Evolutionary conservation across 1,284 basidiomycete species (phyloP).

Genomic region (Marasmius oreades): DNA sequence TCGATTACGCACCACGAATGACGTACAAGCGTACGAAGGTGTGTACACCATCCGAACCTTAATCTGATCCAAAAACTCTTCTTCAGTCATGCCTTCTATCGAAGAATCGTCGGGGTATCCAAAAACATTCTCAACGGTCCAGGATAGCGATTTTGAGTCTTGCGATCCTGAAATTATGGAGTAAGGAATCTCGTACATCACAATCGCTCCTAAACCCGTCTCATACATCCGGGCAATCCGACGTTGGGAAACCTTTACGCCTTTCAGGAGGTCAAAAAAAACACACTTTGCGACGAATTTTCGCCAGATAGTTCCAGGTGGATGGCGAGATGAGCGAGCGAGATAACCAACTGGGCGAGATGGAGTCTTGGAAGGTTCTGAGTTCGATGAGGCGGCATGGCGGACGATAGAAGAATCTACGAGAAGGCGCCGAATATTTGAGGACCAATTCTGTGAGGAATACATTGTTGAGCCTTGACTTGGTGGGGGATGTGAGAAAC

Average conservation of each 20-base stretch:
- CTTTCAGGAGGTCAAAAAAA: slow-evolving; percentile 2
- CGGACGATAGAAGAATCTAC: too few species aligned
- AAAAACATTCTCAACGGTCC: slow-evolving; percentile 21
- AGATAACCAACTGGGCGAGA: not conserved
- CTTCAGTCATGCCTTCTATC: slow-evolving; percentile 22
- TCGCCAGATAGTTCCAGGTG: slow-evolving; percentile 8
- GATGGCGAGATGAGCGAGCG: not conserved
- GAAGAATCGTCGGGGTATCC: slow-evolving; percentile 18
- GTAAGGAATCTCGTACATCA: slow-evolving; percentile 24
- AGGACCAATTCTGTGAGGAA: too few species aligned
- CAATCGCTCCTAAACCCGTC: slow-evolving; percentile 26
- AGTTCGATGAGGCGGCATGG: too few species aligned
- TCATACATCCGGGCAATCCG: slow-evolving; percentile 26
- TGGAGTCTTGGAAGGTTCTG: too few species aligned
- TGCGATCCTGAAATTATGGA: slow-evolving; percentile 1
- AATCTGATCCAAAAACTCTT: slow-evolving; percentile 24
- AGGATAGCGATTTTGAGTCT: not conserved
- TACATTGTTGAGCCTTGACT: too few species aligned
- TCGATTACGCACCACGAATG: slow-evolving; percentile 25
- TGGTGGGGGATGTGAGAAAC: too few species aligned
- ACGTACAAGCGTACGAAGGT: slow-evolving; percentile 30
- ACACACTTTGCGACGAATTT: slow-evolving; percentile 8
- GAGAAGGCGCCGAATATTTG: too few species aligned
- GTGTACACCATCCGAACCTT: slow-evolving; percentile 25
- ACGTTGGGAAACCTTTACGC: slow-evolving; percentile 3